Percentiles rank a stretch among this genome's conserved stretches.
phyloP scores from a whole-genome alignment of 2,329 filamentous ascomycete genomes.

The Tothia fuscella region DNA sequence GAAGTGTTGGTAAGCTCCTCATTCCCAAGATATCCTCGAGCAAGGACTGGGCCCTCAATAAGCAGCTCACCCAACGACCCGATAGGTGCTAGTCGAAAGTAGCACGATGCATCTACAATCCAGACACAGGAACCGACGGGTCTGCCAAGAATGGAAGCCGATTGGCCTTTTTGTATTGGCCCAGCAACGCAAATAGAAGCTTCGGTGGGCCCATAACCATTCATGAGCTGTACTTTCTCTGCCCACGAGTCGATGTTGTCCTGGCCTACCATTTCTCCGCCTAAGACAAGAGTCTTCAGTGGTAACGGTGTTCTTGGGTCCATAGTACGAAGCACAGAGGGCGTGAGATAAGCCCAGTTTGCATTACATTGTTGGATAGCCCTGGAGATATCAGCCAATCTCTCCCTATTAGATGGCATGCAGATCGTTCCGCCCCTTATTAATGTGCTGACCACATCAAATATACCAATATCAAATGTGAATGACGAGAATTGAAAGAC shows the following conservation, averaged over 20 bases:
- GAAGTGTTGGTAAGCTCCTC: slow-evolving; percentile 69
- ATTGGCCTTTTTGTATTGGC: slow-evolving; percentile 77
- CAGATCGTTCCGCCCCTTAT: slow-evolving; percentile 36
- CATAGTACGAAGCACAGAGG: slow-evolving; percentile 25
- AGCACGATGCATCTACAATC: slow-evolving; percentile 58
- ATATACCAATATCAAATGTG: slow-evolving; percentile 33
- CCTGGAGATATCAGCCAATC: slow-evolving; percentile 33
- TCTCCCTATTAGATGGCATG: slow-evolving; percentile 35
- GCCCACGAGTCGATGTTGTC: background rate
- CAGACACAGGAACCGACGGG: slow-evolving; percentile 70
- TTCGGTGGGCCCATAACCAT: slow-evolving; percentile 35
- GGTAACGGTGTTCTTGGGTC: slow-evolving; percentile 17
- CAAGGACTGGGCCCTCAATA: slow-evolving; percentile 74
- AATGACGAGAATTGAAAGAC: slow-evolving; percentile 40
- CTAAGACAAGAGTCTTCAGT: background rate
- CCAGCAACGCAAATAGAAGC: slow-evolving; percentile 69
- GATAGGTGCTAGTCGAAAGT: slow-evolving; percentile 61
- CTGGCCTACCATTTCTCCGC: background rate
- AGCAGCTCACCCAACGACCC: slow-evolving; percentile 77
- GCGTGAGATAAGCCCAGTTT: slow-evolving; percentile 35
- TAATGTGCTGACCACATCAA: slow-evolving; percentile 36
- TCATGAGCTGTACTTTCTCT: slow-evolving; percentile 11
- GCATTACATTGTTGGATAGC: slow-evolving; percentile 24
- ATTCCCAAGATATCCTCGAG: slow-evolving; percentile 77
- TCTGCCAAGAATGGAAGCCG: slow-evolving; percentile 47